phyloP scores from a whole-genome alignment of 2,329 filamentous ascomycete genomes.

The Aureobasidium namibiae region DNA sequence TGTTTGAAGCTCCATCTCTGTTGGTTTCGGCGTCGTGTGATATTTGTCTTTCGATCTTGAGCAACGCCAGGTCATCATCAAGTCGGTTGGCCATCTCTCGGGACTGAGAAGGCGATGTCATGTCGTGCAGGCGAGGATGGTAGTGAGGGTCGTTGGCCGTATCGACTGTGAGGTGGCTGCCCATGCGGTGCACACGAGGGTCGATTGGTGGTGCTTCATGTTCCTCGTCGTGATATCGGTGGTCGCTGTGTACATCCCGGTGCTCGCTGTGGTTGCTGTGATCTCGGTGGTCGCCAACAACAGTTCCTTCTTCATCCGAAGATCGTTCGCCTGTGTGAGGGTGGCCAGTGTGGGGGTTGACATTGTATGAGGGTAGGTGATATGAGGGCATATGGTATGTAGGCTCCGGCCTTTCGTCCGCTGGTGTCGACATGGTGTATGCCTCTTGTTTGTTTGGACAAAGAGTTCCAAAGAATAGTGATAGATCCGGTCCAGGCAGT shows the following conservation, averaged over 20 bases:
- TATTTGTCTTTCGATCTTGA: constrained; percentile 56
- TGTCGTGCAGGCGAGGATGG: constrained; percentile 17
- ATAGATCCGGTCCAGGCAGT: background rate
- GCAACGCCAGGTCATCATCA: constrained; percentile 57
- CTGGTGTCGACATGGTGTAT: constrained; percentile 26
- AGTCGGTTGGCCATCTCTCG: constrained; percentile 54
- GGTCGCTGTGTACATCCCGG: background rate
- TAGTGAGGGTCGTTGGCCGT: constrained; percentile 32
- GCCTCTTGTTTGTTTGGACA: background rate
- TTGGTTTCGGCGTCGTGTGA: constrained; percentile 35
- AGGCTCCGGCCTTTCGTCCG: constrained; percentile 27
- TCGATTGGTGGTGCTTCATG: background rate
- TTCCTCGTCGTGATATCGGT: background rate
- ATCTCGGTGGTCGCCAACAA: constrained; percentile 22
- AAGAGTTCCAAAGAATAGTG: background rate
- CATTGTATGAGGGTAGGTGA: constrained; percentile 25
- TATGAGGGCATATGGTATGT: constrained; percentile 20
- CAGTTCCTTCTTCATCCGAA: constrained; percentile 29
- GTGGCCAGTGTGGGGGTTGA: constrained; percentile 18
- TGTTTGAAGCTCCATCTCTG: constrained; percentile 33
- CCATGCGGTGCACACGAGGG: constrained; percentile 15
- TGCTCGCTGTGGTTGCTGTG: constrained; percentile 13
- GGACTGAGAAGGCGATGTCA: constrained; percentile 45
- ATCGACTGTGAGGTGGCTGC: constrained; percentile 41
- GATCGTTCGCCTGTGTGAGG: constrained; percentile 17